Base-by-base conservation (phyloP, 441 rosid species). In the Eutrema salsugineum region DNA sequence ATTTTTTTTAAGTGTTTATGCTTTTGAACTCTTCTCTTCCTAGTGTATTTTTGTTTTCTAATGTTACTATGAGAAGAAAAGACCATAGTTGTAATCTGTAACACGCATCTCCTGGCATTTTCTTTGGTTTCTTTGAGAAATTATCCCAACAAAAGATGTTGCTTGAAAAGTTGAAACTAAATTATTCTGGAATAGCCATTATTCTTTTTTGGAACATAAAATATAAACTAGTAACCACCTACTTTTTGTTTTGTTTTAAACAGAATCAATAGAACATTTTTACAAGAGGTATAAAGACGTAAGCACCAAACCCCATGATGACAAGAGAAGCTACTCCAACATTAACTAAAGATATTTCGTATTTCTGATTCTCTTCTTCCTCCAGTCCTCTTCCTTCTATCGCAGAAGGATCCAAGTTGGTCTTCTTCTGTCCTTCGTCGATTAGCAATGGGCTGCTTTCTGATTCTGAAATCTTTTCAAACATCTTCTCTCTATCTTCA, bases 291-390 rank as follows among this genome's bases (percentile, higher is more conserved):
- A 70, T 63, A 10, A 73, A 60, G 47, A 44, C 55, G 42, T 58
- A 66, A 42, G 70, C 81, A 20, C 78, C 83, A 68, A 81, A 55
- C n/a, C 19, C 84, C 77, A 81, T 30, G 12, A 81, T 59, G 15
- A 79, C 77, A 33, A 83, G 64, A 8, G 67, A 67, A 32, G 87
- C 83, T 22, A 48, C 74, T 14, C 78, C 81, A 63, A 75, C 55
- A 50, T 83, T 81, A 8, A 79, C 27, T 43, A 81, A 15, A 66
- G 67, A 51, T 16, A 24, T 8, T 64, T 28, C 66, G 6, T 57
- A 44, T 17, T 71, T 66, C 50, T 55, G 51, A 39, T 35, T 47
- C 65, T 56, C 72, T 48, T 24, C 19, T 8, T 17, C 32, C 15
- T 2, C 14, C 22, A 27, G 56, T 16, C 35, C 62, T 9, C 70